These are phyloP conservation scores for Limonium bicolor DNA, from an alignment of 148 eudicot genomes.

Conservation along the genomic window DNA sequence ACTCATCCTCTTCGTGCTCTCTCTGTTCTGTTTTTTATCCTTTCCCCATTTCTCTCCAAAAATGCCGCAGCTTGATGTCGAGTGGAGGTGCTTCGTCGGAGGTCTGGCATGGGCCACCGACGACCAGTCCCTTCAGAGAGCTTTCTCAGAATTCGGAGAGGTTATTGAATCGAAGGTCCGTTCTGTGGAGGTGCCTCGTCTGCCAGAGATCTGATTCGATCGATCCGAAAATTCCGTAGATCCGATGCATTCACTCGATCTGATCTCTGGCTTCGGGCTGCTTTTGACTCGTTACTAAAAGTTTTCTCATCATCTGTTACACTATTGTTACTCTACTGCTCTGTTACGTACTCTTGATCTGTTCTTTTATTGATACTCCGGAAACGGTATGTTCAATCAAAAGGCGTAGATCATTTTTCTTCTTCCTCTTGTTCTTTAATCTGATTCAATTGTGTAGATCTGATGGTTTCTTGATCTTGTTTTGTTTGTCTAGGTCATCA, in stretches of 20 bases:
- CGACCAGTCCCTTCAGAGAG: conserved; percentile 30
- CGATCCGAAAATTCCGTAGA: conserved; percentile 1
- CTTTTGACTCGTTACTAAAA: conserved; percentile 1
- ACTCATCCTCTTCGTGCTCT: conserved; percentile 5
- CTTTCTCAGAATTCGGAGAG: conserved; percentile 50
- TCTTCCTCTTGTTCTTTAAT: neutral
- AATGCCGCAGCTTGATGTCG: conserved; percentile 36
- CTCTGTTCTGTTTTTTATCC: neutral
- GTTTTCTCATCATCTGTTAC: conserved; percentile 11
- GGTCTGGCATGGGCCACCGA: conserved; percentile 87
- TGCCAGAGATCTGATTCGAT: conserved; percentile 16
- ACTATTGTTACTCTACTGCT: conserved; percentile 6
- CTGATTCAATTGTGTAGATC: conserved; percentile 4
- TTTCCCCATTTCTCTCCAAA: neutral
- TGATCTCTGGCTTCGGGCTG: conserved; percentile 7
- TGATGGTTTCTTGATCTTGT: neutral
- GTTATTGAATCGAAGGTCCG: conserved; percentile 78
- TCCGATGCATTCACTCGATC: conserved; percentile 3
- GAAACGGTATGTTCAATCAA: conserved; percentile 69
- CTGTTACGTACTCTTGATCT: conserved; percentile 16
- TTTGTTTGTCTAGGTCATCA: conserved; percentile 35
- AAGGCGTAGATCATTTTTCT: conserved; percentile 19
- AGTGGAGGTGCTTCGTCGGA: conserved; percentile 80
- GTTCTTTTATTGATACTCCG: conserved; percentile 19
- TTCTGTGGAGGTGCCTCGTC: conserved; percentile 18